Conservation (phyloP, 2,329 filamentous ascomycete genomes). For the Ophiostoma himal-ulmi region DNA sequence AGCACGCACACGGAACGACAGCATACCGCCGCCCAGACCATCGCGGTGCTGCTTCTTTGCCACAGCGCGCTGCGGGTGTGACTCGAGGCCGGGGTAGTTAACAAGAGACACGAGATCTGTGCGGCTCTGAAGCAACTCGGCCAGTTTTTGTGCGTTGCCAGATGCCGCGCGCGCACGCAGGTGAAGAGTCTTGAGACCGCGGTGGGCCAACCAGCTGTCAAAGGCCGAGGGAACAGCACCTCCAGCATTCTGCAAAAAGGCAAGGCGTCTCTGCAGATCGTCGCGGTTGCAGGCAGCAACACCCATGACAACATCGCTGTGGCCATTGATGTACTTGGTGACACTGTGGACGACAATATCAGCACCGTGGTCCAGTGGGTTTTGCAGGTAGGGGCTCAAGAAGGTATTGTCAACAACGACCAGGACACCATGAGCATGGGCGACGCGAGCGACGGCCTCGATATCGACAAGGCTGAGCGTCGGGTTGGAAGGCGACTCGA, state of each 20-base stretch:
- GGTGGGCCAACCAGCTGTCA: slow-evolving; percentile 96
- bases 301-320: slow-evolving; percentile 96
- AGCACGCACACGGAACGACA: slow-evolving; percentile 88
- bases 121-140: slow-evolving; percentile 69
- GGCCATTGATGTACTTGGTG: slow-evolving; percentile 98
- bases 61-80: slow-evolving; percentile 79
- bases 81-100: slow-evolving; percentile 89
- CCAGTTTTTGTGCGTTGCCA: slow-evolving; percentile 72
- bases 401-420: slow-evolving; percentile 99
- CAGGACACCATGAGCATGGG: slow-evolving; percentile 80
- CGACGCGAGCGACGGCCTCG: slow-evolving; percentile 70
- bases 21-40: slow-evolving; percentile 93
- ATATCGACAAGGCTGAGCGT: slow-evolving; percentile 93
- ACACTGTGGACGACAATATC: slow-evolving; percentile 96
- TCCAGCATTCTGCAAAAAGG: slow-evolving; percentile 95
- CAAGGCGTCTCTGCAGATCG: slow-evolving; percentile 66
- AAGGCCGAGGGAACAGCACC: slow-evolving; percentile 92
- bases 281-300: slow-evolving; percentile 91
- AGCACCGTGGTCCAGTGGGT: slow-evolving; percentile 88
- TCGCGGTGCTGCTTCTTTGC: slow-evolving; percentile 87
- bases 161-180: slow-evolving; percentile 81
- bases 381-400: slow-evolving; percentile 92
- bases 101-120: slow-evolving; percentile 72
- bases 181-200: slow-evolving; percentile 93
- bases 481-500: slow-evolving; percentile 91